Conservation (phyloP, 2,329 filamentous ascomycete genomes). For the Lachnellula occidentalis region DNA sequence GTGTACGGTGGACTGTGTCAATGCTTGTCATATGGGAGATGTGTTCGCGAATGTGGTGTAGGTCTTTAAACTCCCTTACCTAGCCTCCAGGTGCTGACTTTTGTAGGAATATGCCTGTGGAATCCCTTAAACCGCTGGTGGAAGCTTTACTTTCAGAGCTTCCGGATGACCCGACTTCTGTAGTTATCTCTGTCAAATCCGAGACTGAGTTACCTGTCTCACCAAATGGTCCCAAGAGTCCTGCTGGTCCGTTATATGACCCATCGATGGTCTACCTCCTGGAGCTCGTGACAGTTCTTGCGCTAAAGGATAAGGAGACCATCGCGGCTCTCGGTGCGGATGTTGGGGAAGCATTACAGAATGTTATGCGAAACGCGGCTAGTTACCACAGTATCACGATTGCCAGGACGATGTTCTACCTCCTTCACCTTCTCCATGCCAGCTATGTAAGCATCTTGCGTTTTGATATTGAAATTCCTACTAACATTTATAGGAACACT, state of each 20-base stretch:
- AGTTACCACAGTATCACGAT: conserved; percentile 79
- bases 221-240: conserved; percentile 52
- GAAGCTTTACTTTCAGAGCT: conserved; percentile 72
- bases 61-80: conserved; percentile 30
- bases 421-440: conserved; percentile 72
- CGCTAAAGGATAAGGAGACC: conserved; percentile 68
- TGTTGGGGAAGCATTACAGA: conserved; percentile 75
- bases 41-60: conserved; percentile 79
- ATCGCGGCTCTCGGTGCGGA: conserved; percentile 69
- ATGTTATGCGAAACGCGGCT: conserved; percentile 70
- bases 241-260: conserved; percentile 65
- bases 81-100: conserved; percentile 11
- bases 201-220: conserved; percentile 64
- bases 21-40: conserved; percentile 76
- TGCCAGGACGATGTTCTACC: conserved; percentile 79
- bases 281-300: conserved; percentile 79
- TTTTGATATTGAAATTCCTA: conserved; percentile 15
- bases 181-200: conserved; percentile 85
- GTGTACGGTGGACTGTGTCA: conserved; percentile 90
- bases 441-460: conserved; percentile 66
- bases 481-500: conserved; percentile 59
- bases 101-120: conserved; percentile 53
- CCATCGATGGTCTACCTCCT: conserved; percentile 85
- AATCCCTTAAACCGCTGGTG: conserved; percentile 57
- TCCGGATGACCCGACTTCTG: conserved; percentile 76